These are phyloP conservation scores for Pythium plurisporium DNA, from an alignment of 352 stramenopile genomes.

Conservation along the genomic window DNA sequence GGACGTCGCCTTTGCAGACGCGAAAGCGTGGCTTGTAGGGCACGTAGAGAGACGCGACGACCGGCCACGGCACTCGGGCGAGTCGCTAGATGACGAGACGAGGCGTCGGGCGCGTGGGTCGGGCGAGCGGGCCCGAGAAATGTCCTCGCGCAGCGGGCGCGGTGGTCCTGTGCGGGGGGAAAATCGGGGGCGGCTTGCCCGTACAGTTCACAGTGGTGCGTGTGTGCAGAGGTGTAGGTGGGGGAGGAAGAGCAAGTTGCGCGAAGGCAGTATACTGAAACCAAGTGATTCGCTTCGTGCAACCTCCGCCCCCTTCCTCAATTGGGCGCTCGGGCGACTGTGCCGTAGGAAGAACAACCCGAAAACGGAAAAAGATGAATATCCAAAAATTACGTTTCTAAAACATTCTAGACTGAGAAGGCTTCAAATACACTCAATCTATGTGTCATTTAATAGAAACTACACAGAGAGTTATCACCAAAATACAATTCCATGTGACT, in stretches of 20 bases:
- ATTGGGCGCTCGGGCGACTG: conserved; percentile 9
- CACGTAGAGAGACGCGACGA: neutral
- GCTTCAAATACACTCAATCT: neutral
- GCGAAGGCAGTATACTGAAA: conserved; percentile 21
- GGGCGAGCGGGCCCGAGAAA: neutral
- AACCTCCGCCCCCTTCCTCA: conserved; percentile 9
- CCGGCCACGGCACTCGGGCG: neutral
- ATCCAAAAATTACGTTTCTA: conserved; percentile 4
- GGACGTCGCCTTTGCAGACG: neutral
- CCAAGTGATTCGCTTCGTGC: conserved; percentile 19
- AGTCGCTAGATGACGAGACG: neutral
- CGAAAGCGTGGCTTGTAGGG: neutral
- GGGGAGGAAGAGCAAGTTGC: conserved; percentile 23
- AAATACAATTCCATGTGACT: neutral
- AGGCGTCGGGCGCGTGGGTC: conserved; percentile 1
- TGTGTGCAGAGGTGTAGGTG: conserved; percentile 9
- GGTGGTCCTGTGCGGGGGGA: neutral
- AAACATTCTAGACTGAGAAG: conserved; percentile 20
- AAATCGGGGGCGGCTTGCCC: conserved; percentile 2
- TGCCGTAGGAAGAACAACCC: conserved; percentile 14
- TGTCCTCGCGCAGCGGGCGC: neutral
- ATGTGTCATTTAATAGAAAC: neutral
- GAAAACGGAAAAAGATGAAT: conserved; percentile 11
- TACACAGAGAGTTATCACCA: neutral
- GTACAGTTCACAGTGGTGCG: conserved; percentile 12